These are phyloP conservation scores for Daldinia concentrica DNA, from an alignment of 495 filamentous ascomycete species.

Conservation along the genomic window DNA sequence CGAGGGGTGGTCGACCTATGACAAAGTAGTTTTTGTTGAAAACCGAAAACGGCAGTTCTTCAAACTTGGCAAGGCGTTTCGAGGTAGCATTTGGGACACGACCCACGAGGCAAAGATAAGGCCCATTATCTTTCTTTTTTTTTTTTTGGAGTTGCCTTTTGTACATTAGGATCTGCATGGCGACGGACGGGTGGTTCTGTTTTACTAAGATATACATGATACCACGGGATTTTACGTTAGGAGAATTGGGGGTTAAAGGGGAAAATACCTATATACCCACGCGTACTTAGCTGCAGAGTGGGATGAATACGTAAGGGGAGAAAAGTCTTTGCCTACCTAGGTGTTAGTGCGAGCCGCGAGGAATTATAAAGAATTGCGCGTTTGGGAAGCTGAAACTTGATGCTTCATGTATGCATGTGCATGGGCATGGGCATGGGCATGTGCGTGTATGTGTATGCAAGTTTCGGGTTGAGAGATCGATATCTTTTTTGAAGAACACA, in stretches of 20 bases:
- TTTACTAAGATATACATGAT: constrained; percentile 38
- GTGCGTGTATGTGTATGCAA: not conserved
- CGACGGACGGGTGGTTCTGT: constrained; percentile 23
- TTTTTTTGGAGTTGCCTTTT: constrained; percentile 30
- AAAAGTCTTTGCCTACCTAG: not conserved
- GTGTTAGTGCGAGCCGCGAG: not conserved
- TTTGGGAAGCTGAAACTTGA: constrained; percentile 1
- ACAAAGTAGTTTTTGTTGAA: constrained; percentile 18
- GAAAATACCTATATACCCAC: constrained; percentile 1
- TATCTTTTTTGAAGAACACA: not conserved
- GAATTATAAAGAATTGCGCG: not conserved
- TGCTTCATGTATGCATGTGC: not conserved
- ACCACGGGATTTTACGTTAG: constrained; percentile 36
- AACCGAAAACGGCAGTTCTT: constrained; percentile 30
- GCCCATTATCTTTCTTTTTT: constrained; percentile 21
- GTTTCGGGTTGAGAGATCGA: not conserved
- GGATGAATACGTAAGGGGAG: constrained; percentile 10
- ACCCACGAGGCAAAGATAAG: constrained; percentile 41
- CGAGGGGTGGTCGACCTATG: constrained; percentile 14
- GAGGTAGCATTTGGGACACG: constrained; percentile 39
- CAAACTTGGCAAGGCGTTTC: constrained; percentile 42
- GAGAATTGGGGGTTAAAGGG: constrained; percentile 1
- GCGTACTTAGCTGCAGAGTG: not conserved
- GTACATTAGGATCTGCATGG: constrained; percentile 44
- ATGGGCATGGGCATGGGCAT: not conserved